Evolutionary conservation across 148 eudicot genomes (phyloP).

Genomic region (Bassia scoparia): DNA sequence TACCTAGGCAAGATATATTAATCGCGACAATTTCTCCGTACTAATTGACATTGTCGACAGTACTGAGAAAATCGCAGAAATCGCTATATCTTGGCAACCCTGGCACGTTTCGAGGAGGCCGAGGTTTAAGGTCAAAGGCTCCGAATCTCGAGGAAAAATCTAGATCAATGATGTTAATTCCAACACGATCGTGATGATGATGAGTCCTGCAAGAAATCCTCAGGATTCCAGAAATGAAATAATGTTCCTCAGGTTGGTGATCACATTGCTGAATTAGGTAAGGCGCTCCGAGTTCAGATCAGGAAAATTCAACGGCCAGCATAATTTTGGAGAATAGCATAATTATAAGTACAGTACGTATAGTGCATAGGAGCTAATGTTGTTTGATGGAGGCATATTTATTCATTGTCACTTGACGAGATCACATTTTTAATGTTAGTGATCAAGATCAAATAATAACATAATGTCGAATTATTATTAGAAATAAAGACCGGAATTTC

Average conservation of each 20-base stretch:
- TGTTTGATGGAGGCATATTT: neutral
- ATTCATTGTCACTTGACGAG: neutral
- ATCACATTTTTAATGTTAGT: neutral
- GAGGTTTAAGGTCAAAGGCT: constrained; percentile 6
- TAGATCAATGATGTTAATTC: neutral
- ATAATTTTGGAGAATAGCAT: neutral
- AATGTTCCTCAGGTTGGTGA: constrained; percentile 26
- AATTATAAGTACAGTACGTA: too few species aligned
- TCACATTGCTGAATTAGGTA: neutral
- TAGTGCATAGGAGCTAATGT: neutral
- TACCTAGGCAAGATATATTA: constrained; percentile 33
- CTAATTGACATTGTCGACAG: constrained; percentile 41
- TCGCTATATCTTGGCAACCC: constrained; percentile 39
- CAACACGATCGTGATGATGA: too few species aligned
- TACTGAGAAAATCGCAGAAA: constrained; percentile 35
- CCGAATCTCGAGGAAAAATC: neutral
- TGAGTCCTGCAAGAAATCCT: neutral
- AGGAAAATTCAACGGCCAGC: neutral
- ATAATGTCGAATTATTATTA: neutral
- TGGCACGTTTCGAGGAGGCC: constrained; percentile 39
- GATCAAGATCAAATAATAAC: neutral
- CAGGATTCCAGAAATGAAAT: neutral
- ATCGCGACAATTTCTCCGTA: constrained; percentile 43
- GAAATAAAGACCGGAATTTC: neutral
- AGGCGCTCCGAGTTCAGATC: neutral